Evolutionary conservation across 164 flowering plant genomes (phyloP), one percentile per base, ranked within the genome.

Genomic region (Umbilicus rupestris): DNA sequence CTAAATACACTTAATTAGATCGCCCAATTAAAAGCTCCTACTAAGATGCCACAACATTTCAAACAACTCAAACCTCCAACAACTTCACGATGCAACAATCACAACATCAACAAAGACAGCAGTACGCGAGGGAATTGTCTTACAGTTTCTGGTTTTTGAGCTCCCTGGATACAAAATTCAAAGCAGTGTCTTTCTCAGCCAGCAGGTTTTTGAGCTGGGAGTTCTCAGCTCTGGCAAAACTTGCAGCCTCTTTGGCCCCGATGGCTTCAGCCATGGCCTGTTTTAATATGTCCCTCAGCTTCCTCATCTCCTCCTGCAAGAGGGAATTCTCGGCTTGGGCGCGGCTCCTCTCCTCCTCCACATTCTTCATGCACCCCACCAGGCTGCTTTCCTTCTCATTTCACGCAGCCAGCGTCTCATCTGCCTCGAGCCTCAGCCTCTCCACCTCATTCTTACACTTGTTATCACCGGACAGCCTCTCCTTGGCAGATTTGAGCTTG

Each of bases 181-280:
- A 52, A 1, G 77, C 75, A 49, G 76, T 75, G 19, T 89, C 88
- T 73, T 85, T 87, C 3, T 83, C 89, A 3, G 79, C 57, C 24
- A 85, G 72, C 47, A 46, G 65, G 66, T 89, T 93, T 62, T 89
- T 81, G 52, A 94, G 84, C 26, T 75, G 77, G 9, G 86, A 80
- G 70, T 89, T 91, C 52, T 94, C 97, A 0, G 72, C 80, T 65
- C 66, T 72, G 17, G 96, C 97, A 57, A 94, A 79, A 28, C 74
- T 82, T 9, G 96, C 80, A 30, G 89, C 97, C 70, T 86, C 93
- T 69, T 85, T 94, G 0, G 97, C 91, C 17, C 78, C 84, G 64
- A 75, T 80, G 22, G 97, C 80, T 70, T 94, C 97, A 59, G 79
- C 83, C 1, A 90, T 26, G 16, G 97, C 97, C 73, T 91, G 93